phyloP scores from a whole-genome alignment of 169 alveolate genomes.

The Plasmodium sp. region DNA sequence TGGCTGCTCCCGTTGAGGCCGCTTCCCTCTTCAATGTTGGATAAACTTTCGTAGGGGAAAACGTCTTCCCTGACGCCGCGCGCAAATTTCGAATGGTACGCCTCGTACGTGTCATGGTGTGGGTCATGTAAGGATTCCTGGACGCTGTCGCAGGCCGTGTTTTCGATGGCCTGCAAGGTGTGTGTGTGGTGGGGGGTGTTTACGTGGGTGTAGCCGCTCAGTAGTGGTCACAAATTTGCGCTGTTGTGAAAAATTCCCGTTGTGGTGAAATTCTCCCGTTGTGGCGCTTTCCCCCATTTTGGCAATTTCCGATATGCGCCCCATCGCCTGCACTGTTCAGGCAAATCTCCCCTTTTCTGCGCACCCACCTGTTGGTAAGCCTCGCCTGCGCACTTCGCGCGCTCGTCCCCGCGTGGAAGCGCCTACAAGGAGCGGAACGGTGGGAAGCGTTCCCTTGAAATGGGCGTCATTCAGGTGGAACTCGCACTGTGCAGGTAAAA shows the following conservation, averaged over 20 bases:
- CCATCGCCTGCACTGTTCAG: conserved; percentile 18
- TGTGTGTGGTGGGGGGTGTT: neutral
- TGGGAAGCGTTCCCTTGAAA: neutral
- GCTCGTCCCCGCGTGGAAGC: neutral
- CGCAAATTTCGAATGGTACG: neutral
- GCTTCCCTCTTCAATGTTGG: neutral
- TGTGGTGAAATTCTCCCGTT: neutral
- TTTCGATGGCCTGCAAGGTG: neutral
- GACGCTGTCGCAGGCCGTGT: conserved; percentile 25
- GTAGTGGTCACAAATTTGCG: neutral
- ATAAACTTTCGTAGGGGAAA: conserved; percentile 35
- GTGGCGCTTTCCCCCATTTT: neutral
- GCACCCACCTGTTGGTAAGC: neutral
- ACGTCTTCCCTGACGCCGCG: neutral
- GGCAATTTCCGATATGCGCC: neutral
- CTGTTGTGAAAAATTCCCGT: neutral
- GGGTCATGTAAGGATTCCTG: neutral
- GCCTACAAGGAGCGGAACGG: neutral
- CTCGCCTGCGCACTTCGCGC: neutral
- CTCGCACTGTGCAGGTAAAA: neutral
- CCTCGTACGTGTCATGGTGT: conserved; percentile 32
- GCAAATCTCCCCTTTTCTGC: conserved; percentile 1
- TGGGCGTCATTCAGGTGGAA: neutral
- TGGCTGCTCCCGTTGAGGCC: neutral
- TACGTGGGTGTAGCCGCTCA: neutral